Conservation (phyloP, 2,329 filamentous ascomycete genomes). For the Ilyonectria sp. region DNA sequence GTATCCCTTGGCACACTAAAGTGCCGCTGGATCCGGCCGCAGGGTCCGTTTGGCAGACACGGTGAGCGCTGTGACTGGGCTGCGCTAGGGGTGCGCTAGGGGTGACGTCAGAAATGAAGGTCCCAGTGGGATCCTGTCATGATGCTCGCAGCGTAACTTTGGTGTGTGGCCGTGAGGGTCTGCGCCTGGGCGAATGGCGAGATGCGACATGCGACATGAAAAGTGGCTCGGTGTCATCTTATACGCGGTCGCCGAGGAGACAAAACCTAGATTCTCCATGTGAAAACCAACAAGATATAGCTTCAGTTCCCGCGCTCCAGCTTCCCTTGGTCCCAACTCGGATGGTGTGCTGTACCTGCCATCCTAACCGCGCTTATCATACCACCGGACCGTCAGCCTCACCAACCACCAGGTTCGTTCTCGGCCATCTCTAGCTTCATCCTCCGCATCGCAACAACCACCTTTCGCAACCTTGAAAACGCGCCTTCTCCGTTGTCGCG, state of each 20-base stretch:
- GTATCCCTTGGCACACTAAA: conserved; percentile 25
- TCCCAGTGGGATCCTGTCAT: conserved; percentile 10
- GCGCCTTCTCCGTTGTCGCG: conserved; percentile 20
- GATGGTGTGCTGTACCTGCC: conserved; percentile 16
- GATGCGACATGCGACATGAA: conserved; percentile 9
- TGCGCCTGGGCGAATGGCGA: conserved; percentile 29
- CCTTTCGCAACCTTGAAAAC: conserved; percentile 13
- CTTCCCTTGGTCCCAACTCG: conserved; percentile 19
- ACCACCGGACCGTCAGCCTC: conserved; percentile 26
- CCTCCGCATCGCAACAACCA: conserved; percentile 11
- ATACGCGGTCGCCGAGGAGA: neutral
- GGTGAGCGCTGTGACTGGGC: neutral
- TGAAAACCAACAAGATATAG: neutral
- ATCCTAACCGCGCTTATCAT: conserved; percentile 41
- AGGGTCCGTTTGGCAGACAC: conserved; percentile 2
- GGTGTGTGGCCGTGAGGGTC: neutral
- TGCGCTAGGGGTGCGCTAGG: neutral
- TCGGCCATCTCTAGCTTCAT: conserved; percentile 23
- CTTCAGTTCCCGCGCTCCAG: neutral
- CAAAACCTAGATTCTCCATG: neutral
- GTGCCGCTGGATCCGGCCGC: conserved; percentile 31
- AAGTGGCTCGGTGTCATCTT: conserved; percentile 22
- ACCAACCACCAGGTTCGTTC: conserved; percentile 6
- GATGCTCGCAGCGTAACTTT: neutral
- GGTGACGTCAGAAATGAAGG: conserved; percentile 42